Evolutionary conservation across 805 yeast genomes (phyloP), one percentile per base, ranked within the genome.

Genomic region (Lipomyces anomalus): DNA sequence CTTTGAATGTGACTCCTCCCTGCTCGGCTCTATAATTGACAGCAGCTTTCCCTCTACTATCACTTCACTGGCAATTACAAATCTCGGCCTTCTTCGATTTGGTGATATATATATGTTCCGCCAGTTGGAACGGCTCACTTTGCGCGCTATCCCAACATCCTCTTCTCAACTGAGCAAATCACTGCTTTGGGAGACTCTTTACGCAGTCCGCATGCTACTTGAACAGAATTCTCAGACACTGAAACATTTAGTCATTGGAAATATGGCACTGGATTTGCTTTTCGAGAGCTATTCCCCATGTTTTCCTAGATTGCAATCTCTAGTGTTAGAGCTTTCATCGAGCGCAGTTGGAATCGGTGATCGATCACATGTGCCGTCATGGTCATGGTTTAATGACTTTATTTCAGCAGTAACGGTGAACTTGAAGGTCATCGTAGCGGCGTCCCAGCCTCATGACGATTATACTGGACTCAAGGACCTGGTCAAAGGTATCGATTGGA

Each of bases 1-100:
- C 6, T 50, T 47, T 28, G 17, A 47, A 22, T 50, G 55, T 29
- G 55, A 50, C 26, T 48, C 53, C 3, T 48, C 52, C n/a, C 53
- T 46, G 38, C 42, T 50, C 3, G 42, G 51, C 3, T 47, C 53
- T 4, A 33, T 50, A 33, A 39, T 50, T 9, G 22, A 37, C 18
- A 34, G n/a, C n/a, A n/a, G 44, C 32, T 34, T 50, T 22, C 48
- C 49, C 9, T 21, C 22, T 3, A 23, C 41, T 6, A 42, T 48
- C 18, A 40, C 44, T 5, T 40, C 52, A 24, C 26, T 50, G 17
- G 32, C 47, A 26, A 22, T 50, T 4, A 49, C 38, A 23, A 24
- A 46, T 16, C 22, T 48, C 23, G 40, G 52, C 18, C 36, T 52
- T 22, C 29, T 50, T 17, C 49, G 48, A 30, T 40, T 50, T 30